These are phyloP conservation scores for Puccinia horiana DNA, from an alignment of 1,284 basidiomycete species.

Conservation along the genomic window DNA sequence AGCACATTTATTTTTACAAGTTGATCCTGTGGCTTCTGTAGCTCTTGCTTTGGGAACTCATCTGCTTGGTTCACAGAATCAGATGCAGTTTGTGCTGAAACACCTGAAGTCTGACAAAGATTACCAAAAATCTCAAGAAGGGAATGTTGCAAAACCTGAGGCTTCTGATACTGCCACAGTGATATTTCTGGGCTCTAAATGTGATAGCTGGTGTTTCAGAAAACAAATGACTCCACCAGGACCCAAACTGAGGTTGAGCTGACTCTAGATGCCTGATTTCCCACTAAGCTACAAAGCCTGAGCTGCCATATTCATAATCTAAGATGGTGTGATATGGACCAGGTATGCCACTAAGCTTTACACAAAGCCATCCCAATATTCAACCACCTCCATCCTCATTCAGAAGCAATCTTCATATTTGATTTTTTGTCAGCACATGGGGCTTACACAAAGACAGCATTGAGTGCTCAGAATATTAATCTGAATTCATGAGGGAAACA, in stretches of 20 bases:
- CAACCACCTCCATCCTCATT: not conserved
- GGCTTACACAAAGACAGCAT: not conserved
- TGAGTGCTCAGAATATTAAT: constrained; percentile 28
- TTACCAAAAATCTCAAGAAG: not conserved
- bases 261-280: no score
- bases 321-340: constrained; percentile 2
- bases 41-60: no score
- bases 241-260: no score
- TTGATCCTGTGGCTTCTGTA: no score
- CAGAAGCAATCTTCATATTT: constrained; percentile 19
- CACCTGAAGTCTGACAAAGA: no score
- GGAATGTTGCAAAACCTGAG: not conserved
- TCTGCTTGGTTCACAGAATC: no score
- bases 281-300: no score
- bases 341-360: not conserved
- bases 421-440: constrained; percentile 25
- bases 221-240: no score
- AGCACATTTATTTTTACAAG: no score
- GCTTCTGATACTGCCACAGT: constrained; percentile 6
- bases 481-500: not conserved
- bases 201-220: constrained; percentile 9
- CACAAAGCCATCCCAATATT: constrained; percentile 2
- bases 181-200: not conserved
- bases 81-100: no score
- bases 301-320: no score